Base-by-base conservation (phyloP, 768 basidiomycete species). In the Baorangia bicolor region DNA sequence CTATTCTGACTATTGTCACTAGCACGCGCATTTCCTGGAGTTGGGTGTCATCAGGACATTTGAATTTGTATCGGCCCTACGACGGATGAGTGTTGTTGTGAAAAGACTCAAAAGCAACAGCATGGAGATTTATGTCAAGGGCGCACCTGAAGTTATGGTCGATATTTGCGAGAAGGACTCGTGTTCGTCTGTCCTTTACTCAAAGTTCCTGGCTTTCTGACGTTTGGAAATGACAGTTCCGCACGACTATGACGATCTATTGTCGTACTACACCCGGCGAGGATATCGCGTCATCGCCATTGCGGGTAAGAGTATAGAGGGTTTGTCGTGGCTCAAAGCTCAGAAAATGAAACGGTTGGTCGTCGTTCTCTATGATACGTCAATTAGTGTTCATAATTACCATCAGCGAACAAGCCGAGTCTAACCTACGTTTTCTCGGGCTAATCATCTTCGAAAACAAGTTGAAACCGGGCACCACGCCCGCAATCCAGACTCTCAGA, bases 51-150 rank as follows among this genome's bases (percentile, higher is more conserved):
- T 99, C 42, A 81, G 95, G 39, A 92, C 90, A 4, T 99, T 96
- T 64, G 97, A 99, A 66, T 99, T 99, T 67, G 92, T 96, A 2
- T 97, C 96, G 9, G 79, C 90, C 5, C 78, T 98, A 21, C 83
- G 97, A 27, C 78, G 97, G 49, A 99, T 99, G 96, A 97, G 95
- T 59, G 97, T 99, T 27, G 85, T 99, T 49, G 96, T 98, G 64
- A 99, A 98, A 71, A 81, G 93, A 49, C 81, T 99, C 50, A 97
- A 90, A 71, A 95, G 95, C 61, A 84, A 74, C 50, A 93, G 90
- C 69, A 98, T 99, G 94, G 97, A 99, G 69, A 80, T 98, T 12
- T 98, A 98, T 68, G 94, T 95, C 64, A 99, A 99, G 69, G 97
- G 97, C n/a, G 97, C 97, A 2, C 97, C 97, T 0, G 97, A 99